Evolutionary conservation across 805 yeast genomes (phyloP), one percentile per base, ranked within the genome.

Genomic region (Starmerella scarabaei): DNA sequence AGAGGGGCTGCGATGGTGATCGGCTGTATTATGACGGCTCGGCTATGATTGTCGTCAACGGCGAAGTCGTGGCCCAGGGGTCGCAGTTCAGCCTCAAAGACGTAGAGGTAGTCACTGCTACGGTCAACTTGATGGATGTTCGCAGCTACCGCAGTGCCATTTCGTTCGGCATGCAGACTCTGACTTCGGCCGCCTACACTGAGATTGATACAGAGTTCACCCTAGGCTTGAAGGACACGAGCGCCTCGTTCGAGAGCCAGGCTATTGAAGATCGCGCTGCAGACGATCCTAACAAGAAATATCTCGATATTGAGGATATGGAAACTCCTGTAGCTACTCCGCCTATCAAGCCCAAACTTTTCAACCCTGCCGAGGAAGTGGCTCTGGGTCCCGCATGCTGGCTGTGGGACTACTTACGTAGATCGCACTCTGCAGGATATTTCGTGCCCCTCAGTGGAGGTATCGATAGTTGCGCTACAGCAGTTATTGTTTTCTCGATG

Each of bases 341-440:
- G 17, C 53, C 70, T 1, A 57, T 61, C 18, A 66, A 64, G 4
- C 67, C 79, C 33, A 68, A 67, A 29, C 79, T 80, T 53, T 93
- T 81, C 60, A 55, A 65, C 2, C 95, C 98, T 3, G 94, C 86
- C 54, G 96, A 91, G 61, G 99, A 91, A 60, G 88, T 91, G 49
- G 96, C 97, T 1, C 65, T 82, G 33, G 99, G 99, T 0, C 99
- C 99, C 0, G 98, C 99, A 0, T 91, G 98, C 59, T 91, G 99
- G 99, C 61, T 91, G 48, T 91, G 99, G 99, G 99, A 91, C 60
- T 91, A 91, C 55, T 68, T 91, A 43, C 73, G 99, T 58, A 72
- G 99, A 48, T 83, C 93, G 51, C 74, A 73, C 49, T 81, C 91
- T 37, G 83, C 85, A 0, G 99, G 99, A 0, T 91, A 69, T 58